Evolutionary conservation across 345 rosid species (phyloP).

Genomic region (Trapa incisa): DNA sequence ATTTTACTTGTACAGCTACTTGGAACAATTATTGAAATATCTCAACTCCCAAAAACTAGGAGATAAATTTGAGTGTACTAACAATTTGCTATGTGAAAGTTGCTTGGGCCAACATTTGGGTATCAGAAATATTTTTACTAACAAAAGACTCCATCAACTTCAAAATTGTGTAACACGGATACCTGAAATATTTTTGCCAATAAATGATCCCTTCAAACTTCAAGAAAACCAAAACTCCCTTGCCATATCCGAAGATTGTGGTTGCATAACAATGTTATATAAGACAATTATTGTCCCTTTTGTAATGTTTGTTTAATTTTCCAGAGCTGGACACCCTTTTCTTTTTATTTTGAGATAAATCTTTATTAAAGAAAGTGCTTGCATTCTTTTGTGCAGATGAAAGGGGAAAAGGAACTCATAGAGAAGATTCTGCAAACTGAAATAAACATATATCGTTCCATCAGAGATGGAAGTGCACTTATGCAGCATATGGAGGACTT

Average conservation of each 20-base stretch:
- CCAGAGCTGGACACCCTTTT: not conserved
- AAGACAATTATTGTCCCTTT: not conserved
- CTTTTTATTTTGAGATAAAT: not conserved
- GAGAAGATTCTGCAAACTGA: constrained; percentile 83
- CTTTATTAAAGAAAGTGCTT: not conserved
- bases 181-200: no score
- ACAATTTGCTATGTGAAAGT: no score
- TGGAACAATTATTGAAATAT: no score
- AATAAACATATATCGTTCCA: constrained; percentile 70
- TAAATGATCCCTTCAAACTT: no score
- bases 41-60: not conserved
- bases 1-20: no score
- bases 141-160: no score
- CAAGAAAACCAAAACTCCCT: no score
- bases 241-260: not conserved
- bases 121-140: no score
- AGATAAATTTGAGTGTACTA: not conserved
- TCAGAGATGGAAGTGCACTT: constrained; percentile 88
- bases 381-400: constrained; percentile 48
- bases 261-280: not conserved
- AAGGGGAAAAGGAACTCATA: constrained; percentile 87
- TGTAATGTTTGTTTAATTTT: not conserved
- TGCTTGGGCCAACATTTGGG: no score
- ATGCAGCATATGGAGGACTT: constrained; percentile 99
- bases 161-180: no score